Evolutionary conservation across 306 rosid genomes (phyloP), one percentile per base, ranked within the genome.

Genomic region (Quercus rubra): DNA sequence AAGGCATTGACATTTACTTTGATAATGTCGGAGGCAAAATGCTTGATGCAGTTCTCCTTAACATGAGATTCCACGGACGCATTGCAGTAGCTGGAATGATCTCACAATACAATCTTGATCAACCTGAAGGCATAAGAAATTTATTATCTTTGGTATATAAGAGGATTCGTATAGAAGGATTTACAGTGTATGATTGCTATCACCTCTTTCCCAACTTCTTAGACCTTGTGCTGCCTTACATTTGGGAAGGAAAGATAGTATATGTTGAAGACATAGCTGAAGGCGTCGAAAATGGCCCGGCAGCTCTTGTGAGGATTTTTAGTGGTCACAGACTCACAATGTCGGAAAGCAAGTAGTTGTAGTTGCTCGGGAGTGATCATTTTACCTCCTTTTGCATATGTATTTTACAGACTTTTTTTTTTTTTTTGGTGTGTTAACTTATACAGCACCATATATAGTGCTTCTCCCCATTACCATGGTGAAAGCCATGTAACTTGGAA

Each of bases 1-100:
- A 86, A 80, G 92, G 94, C 68, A 90, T 91, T 27, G 90, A 92
- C 86, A 88, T 91, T 2, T 91, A 91, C 83, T 91, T 89, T 77
- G 92, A 90, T 41, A 91, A 86, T 66, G 97, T 91, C 59, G 97
- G 91, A 33, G 38, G 38, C 6, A 84, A 88, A 52, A 89, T 79
- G 87, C 87, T 91, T 25, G 91, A 89, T 12, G 90, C 92, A 51
- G 92, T 83, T 30, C 88, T 91, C 9, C 3, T 77, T 25, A 89
- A 91, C 88, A 85, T 86, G 89, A 88, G 89, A 71, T 43, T 79
- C 71, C 79, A 77, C 1, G 92, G 91, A 8, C 80, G 92, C 55
- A 83, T 91, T 14, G 87, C 78, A 27, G 83, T 73, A 30, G 89
- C 90, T 3, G 96, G 94, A 74, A 87, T 93, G 96, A 84, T 88